A percentile compares a stretch with the other conserved stretches of the same genome.
Conservation (phyloP, 2,329 filamentous ascomycete genomes). For the Westerdykella sp. region DNA sequence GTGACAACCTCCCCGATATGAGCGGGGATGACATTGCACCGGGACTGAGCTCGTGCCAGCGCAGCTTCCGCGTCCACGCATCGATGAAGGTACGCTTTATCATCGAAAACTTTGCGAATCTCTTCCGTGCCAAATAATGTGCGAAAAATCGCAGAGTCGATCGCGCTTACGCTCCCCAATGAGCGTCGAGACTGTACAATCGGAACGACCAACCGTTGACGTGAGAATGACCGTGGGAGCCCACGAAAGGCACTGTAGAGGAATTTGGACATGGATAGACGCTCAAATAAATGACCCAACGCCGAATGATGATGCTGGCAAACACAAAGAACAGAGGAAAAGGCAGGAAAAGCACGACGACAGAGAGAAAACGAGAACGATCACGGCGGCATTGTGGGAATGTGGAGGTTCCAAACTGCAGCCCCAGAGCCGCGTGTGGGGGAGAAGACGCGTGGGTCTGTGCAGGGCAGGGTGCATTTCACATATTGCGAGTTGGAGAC, state of each 20-base stretch:
- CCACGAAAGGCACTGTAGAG: constrained; percentile 2
- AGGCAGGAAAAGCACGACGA: constrained; percentile 9
- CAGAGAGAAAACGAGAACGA: constrained; percentile 6
- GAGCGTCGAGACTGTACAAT: constrained; percentile 9
- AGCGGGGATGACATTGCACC: constrained; percentile 44
- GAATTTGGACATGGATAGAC: constrained; percentile 24
- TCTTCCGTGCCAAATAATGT: constrained; percentile 49
- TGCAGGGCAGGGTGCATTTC: too few relatives aligned
- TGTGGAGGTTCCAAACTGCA: background rate
- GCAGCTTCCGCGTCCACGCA: constrained; percentile 50
- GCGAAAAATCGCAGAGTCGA: constrained; percentile 49
- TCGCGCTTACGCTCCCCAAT: constrained; percentile 32
- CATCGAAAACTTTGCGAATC: constrained; percentile 47
- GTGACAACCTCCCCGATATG: constrained; percentile 33
- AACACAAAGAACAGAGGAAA: constrained; percentile 5
- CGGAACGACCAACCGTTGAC: background rate
- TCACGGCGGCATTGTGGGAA: background rate
- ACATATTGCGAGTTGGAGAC: too few relatives aligned
- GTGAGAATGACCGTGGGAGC: background rate
- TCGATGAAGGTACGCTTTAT: constrained; percentile 45
- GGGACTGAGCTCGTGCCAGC: constrained; percentile 47
- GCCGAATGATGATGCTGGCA: constrained; percentile 2
- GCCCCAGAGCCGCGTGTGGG: constrained; percentile 18
- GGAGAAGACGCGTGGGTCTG: constrained; percentile 6
- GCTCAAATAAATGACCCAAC: constrained; percentile 6